These are phyloP conservation scores for Hygrocybe punicea DNA, from an alignment of 768 basidiomycete genomes.

Conservation along the genomic window DNA sequence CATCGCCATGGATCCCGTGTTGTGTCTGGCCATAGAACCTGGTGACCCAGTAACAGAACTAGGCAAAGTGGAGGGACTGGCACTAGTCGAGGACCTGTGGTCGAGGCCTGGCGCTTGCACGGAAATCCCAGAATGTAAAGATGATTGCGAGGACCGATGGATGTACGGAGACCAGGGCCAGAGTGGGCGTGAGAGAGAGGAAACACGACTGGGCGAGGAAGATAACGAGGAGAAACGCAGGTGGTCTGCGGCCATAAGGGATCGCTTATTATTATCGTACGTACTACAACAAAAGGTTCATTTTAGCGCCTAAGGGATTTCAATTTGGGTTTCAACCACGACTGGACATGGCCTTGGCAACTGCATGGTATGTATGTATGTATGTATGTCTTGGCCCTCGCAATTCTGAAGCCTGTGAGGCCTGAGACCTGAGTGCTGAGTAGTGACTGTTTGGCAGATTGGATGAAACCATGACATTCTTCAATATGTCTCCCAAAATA, in stretches of 20 bases:
- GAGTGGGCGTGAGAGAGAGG: conserved; percentile 51
- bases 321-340: too few species aligned
- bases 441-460: too few species aligned
- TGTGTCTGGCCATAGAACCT: conserved; percentile 18
- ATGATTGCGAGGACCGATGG: conserved; percentile 32
- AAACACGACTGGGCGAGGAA: conserved; percentile 46
- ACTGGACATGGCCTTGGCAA: too few species aligned
- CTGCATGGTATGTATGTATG: too few species aligned
- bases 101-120: conserved; percentile 14
- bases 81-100: neutral
- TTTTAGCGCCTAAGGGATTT: too few species aligned
- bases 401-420: too few species aligned
- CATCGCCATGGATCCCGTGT: conserved; percentile 23
- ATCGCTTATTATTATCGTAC: too few species aligned
- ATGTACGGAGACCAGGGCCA: conserved; percentile 54
- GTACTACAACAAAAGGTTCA: too few species aligned
- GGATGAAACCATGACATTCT: conserved; percentile 38
- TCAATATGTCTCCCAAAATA: conserved; percentile 78
- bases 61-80: conserved; percentile 12
- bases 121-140: conserved; percentile 26
- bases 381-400: too few species aligned
- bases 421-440: too few species aligned
- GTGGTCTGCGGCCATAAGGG: neutral
- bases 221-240: conserved; percentile 36
- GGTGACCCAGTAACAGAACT: conserved; percentile 22